These are phyloP conservation scores for Ricinus communis DNA, from an alignment of 345 rosid species.

Conservation along the genomic window DNA sequence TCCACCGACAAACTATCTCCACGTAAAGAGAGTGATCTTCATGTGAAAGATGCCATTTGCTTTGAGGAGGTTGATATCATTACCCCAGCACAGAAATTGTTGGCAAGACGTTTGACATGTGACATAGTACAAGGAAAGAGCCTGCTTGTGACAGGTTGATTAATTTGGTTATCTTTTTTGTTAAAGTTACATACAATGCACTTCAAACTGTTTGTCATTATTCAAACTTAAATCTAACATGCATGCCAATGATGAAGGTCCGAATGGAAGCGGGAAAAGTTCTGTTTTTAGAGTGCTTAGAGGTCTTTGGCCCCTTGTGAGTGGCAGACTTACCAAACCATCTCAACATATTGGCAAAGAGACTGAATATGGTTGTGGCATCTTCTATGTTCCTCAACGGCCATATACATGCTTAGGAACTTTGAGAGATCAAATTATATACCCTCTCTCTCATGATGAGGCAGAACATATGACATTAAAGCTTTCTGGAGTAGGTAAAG, in stretches of 20 bases:
- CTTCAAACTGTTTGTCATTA: not conserved
- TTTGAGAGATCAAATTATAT: constrained; percentile 96
- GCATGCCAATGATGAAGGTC: constrained; percentile 54
- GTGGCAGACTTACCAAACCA: constrained; percentile 76
- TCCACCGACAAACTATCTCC: constrained; percentile 29
- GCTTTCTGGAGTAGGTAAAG: constrained; percentile 56
- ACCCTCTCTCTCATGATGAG: constrained; percentile 87
- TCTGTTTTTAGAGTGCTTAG: constrained; percentile 91
- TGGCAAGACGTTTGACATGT: constrained; percentile 85
- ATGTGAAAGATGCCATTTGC: constrained; percentile 57
- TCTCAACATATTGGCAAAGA: constrained; percentile 50
- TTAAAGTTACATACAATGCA: not conserved
- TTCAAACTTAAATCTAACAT: constrained; percentile 30
- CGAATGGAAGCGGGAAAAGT: constrained; percentile 97
- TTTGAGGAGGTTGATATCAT: constrained; percentile 77
- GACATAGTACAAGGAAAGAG: constrained; percentile 73
- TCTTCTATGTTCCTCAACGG: constrained; percentile 89
- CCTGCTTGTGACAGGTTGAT: constrained; percentile 89
- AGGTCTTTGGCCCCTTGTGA: constrained; percentile 95
- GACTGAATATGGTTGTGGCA: constrained; percentile 58
- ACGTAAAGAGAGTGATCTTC: constrained; percentile 33
- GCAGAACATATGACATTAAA: constrained; percentile 56
- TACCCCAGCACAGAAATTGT: constrained; percentile 83
- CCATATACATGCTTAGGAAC: constrained; percentile 98
- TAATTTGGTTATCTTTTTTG: constrained; percentile 4